Conservation (phyloP, 2,329 filamentous ascomycete species). For the Cladosporium austrohemisphaericum region DNA sequence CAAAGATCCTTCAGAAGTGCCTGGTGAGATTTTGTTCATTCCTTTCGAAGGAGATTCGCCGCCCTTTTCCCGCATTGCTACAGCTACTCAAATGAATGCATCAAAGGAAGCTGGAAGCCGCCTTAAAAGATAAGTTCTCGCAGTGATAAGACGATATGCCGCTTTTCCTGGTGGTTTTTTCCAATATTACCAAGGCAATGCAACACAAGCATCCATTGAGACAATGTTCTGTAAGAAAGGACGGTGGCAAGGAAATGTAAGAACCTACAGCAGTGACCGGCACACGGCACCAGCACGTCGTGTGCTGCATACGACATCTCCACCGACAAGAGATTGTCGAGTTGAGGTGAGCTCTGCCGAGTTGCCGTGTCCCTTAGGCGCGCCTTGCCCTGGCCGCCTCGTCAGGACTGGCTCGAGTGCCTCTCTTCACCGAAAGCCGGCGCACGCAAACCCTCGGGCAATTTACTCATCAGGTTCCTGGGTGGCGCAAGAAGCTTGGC, state of each 20-base stretch:
- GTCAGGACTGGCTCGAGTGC: too few relatives aligned
- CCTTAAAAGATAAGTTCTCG: neutral
- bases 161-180: neutral
- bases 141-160: neutral
- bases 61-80: neutral
- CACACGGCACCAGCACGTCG: slow-evolving; percentile 9
- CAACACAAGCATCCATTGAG: neutral
- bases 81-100: too few relatives aligned
- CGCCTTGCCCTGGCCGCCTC: too few relatives aligned
- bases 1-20: slow-evolving; percentile 2
- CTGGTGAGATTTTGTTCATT: neutral
- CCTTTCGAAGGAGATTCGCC: neutral
- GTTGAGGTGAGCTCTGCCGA: slow-evolving; percentile 8
- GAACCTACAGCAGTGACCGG: slow-evolving; percentile 9
- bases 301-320: slow-evolving; percentile 2
- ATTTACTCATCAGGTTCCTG: neutral
- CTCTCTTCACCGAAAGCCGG: slow-evolving; percentile 12
- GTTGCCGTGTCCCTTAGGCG: slow-evolving; percentile 2
- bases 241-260: neutral
- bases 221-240: neutral
- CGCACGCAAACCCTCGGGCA: slow-evolving; percentile 8
- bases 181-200: neutral
- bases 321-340: slow-evolving; percentile 2
- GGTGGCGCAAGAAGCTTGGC: slow-evolving; percentile 5
- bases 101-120: too few relatives aligned